Evolutionary conservation across 2,329 filamentous ascomycete genomes (phyloP).

Genomic region (Ceratocystis papillata): DNA sequence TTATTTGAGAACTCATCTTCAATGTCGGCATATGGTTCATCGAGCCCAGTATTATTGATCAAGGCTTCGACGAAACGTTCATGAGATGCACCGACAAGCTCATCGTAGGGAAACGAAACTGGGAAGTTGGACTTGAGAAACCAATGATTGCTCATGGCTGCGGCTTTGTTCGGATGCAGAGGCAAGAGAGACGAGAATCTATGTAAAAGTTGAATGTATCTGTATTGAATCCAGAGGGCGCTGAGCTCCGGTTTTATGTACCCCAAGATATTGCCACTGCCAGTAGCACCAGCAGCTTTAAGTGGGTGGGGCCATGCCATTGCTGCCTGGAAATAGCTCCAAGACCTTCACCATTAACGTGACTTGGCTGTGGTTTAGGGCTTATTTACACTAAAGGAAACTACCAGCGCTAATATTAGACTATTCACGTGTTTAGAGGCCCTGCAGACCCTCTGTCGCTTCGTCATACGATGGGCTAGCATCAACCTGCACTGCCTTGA

Average conservation of each 20-base stretch:
- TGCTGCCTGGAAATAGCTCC: too few relatives aligned
- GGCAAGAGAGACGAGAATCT: neutral
- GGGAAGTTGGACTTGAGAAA: conserved; percentile 34
- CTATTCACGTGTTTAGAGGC: neutral
- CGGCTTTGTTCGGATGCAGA: too few relatives aligned
- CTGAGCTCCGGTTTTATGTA: too few relatives aligned
- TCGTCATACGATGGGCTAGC: conserved; percentile 19
- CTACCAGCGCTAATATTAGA: too few relatives aligned
- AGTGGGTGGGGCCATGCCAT: too few relatives aligned
- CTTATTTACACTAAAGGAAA: too few relatives aligned
- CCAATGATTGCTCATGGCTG: conserved; percentile 28
- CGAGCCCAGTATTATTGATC: conserved; percentile 33
- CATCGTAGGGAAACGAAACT: conserved; percentile 33
- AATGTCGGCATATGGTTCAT: conserved; percentile 39
- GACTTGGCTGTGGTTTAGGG: too few relatives aligned
- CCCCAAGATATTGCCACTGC: too few relatives aligned
- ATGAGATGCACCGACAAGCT: neutral
- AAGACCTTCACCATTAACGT: too few relatives aligned
- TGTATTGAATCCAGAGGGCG: too few relatives aligned
- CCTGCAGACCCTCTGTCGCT: conserved; percentile 11
- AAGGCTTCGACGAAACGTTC: conserved; percentile 33
- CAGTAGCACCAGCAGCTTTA: too few relatives aligned
- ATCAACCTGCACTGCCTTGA: conserved; percentile 34
- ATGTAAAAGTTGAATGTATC: neutral
- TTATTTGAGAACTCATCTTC: neutral